Evolutionary conservation across 345 rosid species (phyloP), one percentile per base, ranked within the genome.

Genomic region (Eucalyptus lansdowneana): DNA sequence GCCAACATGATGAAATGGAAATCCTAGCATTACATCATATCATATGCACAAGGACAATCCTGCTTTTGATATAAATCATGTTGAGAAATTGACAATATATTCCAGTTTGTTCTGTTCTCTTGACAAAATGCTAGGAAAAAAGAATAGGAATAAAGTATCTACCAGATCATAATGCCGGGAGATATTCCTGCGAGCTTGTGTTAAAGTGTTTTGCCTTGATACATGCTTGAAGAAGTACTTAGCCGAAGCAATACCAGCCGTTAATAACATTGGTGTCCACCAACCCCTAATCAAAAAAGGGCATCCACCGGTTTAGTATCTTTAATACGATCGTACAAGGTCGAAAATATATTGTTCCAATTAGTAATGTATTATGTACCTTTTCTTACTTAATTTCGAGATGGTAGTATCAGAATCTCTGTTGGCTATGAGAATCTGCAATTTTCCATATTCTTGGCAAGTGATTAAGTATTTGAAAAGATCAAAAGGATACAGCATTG

Each of bases 121-220:
- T 10, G 44, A 19, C 4, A 72, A 37, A 19, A 49, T 27, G 37
- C 60, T 31, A 31, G n/a, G 42, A 34, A 14, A 7, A 25, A 13
- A 51, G 17, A 27, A 11, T 29, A 56, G 54, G 44, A 76, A 10
- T 62, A 6, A 22, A 45, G 14, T 42, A 31, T 88, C 29, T 94
- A 97, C 99, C 96, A 97, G 92, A 94, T 97, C 99, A 91, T 97
- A 97, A 91, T 97, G 99, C 34, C 94, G 96, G 88, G 99, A 96
- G 87, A 95, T 94, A 80, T 97, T 97, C 91, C 99, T 92, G 27
- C 99, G 97, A 92, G 99, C 98, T 94, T 97, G 99, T 65, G 97
- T 97, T 34, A 97, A 92, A 27, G 97, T 95, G 90, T 97, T 97
- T 88, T 93, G 95, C 89, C 99, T 94, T 29, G 94, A 94, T 31